These are phyloP conservation scores for Nitzschia sp. DNA, from an alignment of 108 stramenopile species.

Conservation along the genomic window DNA sequence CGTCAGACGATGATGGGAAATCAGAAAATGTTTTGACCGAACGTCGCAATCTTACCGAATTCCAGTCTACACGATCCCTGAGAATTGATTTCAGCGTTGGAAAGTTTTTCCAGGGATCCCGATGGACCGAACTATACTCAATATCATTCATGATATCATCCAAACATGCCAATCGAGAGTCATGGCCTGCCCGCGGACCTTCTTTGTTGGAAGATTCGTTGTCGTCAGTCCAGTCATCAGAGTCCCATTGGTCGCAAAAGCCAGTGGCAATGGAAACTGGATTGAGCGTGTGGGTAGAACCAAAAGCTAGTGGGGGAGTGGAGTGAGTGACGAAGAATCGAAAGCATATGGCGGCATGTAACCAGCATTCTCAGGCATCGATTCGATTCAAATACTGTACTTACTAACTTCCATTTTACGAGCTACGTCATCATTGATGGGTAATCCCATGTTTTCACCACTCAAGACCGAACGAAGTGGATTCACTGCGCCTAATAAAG, in stretches of 20 bases:
- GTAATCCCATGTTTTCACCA: constrained; percentile 91
- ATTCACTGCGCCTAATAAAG: constrained; percentile 80
- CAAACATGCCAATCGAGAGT: constrained; percentile 58
- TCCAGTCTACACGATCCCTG: constrained; percentile 74
- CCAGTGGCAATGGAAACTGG: constrained; percentile 73
- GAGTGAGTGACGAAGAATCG: background rate
- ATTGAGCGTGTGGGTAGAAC: constrained; percentile 76
- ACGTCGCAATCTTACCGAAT: too few species aligned
- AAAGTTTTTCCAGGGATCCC: constrained; percentile 76
- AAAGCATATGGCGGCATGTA: background rate
- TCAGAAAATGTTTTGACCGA: too few species aligned
- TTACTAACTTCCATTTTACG: constrained; percentile 76
- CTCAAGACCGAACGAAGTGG: constrained; percentile 80
- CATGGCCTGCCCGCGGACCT: background rate
- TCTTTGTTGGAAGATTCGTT: constrained; percentile 1
- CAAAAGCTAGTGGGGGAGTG: constrained; percentile 58
- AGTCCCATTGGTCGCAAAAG: constrained; percentile 50
- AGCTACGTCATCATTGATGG: constrained; percentile 72
- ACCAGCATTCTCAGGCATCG: background rate
- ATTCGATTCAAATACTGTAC: too few species aligned
- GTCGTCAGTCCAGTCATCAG: background rate
- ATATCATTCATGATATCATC: constrained; percentile 76
- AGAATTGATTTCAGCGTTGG: constrained; percentile 63
- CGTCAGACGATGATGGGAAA: too few species aligned
- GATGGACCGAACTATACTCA: constrained; percentile 29